Evolutionary conservation across 2,329 filamentous ascomycete species (phyloP), one percentile per base, ranked within the genome.

Genomic region (Mollisiaceae sp.): DNA sequence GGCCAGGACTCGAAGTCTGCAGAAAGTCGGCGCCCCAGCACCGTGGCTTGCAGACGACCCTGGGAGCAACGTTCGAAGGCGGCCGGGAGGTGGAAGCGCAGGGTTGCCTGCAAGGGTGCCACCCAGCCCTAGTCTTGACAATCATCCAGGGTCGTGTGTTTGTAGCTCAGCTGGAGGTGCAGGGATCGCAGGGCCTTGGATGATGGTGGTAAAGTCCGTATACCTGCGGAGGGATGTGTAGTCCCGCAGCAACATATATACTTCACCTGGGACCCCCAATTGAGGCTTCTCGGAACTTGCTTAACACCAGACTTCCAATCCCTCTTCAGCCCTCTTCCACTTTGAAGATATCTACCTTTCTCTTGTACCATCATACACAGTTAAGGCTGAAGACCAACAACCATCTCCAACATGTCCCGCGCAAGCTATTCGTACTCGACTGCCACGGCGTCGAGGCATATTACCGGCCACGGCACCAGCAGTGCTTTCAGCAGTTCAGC

Each of bases 401-500:
- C 60, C 57, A 54, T 60, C 24, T 56, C 59, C 72, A 72, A 47
- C 66, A 77, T 77, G 75, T 75, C 75, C 66, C 68, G 72, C 68
- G 73, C 74, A 64, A 70, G 52, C 45, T 76, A 74, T 63, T 66
- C 73, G 64, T 75, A 75, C 70, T 74, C 73, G 59, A 70, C 73
- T 9, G 68, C 73, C 11, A 56, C 71, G 38, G 63, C 72, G 27
- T 66, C 73, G 63, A 87, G 90, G 78, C 89, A 92, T 76, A 89
- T 90, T 74, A 84, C 87, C 47, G 85, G 82, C 70, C 89, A 93
- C 76, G 90, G 89, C 77, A 96, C 92, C 68, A 97, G 93, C 82
- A 97, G 93, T 81, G 94, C 94, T 73, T 97, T 97, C 83, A 96
- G 92, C 81, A 91, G 91, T 74, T 96, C 93, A 70, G 94, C 94